Base-by-base conservation (phyloP, 1,284 basidiomycete species). In the Naganishia liquefaciens region DNA sequence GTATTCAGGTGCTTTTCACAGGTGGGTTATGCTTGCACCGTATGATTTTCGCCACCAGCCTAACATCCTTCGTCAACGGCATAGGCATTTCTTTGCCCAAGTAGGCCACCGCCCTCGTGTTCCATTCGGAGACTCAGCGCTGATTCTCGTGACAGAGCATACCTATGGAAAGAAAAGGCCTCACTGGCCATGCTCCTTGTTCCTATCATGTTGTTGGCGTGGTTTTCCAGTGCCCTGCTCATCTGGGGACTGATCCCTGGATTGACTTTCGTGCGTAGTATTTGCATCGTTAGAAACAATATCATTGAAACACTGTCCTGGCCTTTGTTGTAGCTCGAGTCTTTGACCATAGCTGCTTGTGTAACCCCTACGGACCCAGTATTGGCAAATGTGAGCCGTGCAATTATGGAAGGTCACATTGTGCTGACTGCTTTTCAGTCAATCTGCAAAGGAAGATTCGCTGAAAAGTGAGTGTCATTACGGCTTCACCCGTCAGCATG, bases 331-430 rank as follows among this genome's bases (percentile, higher is more conserved):
- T 39, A 67, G 64, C 83, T 94, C 44, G 90, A 91, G 37, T 85
- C 86, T 63, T 83, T 97, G 70, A 90, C 89, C 40, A 86, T 98
- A 58, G 92, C 90, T 10, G 91, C 94, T 0, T 96, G 93, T 77
- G 86, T 97, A 23, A 97, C 95, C 0, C 95, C 95, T 0, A 99
- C 95, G 1, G 96, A 99, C 77, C 96, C 95, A 23, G 93, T 93
- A 70, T 83, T 93, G 43, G 89, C 91, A 1, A 90, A 90, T n/a
- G 89, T 89, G 6, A 87, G 55, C 64, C 25, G 17, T 39, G 7
- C 46, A 17, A 23, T 39, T 5, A 10, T 21, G 15, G 30, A 25
- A 43, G 25, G 23, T 46, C 2, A 13, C 30, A 25, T 5, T 21
- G 37, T 11, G 17, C 30, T 25, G 11, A 15, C 43, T 44, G 9